phyloP scores from a whole-genome alignment of 2,329 filamentous ascomycete species.

The Phoma sp. region DNA sequence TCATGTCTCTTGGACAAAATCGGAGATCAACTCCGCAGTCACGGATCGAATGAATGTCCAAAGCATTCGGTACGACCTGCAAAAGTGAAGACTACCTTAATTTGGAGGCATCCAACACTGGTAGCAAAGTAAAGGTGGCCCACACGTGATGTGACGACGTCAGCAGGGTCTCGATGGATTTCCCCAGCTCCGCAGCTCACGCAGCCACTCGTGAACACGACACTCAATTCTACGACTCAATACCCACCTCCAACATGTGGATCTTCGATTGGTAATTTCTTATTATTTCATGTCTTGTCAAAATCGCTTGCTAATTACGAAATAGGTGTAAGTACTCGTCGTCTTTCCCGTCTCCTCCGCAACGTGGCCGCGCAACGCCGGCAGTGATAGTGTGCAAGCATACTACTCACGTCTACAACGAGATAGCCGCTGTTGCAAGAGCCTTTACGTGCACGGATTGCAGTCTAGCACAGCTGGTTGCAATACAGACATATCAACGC shows the following conservation, averaged over 20 bases:
- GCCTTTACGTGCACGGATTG: neutral
- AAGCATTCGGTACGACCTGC: too few species aligned
- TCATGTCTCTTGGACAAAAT: too few species aligned
- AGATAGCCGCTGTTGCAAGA: neutral
- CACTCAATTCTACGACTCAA: neutral
- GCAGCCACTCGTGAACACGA: neutral
- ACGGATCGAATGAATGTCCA: too few species aligned
- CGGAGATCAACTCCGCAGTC: too few species aligned
- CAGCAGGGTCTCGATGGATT: slow-evolving; percentile 16
- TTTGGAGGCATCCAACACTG: neutral
- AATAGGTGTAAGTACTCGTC: slow-evolving; percentile 40
- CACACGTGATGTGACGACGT: slow-evolving; percentile 15
- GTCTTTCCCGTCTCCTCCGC: slow-evolving; percentile 6
- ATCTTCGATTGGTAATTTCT: slow-evolving; percentile 79
- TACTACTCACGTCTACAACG: neutral
- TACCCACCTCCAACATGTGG: slow-evolving; percentile 68
- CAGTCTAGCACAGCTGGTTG: neutral
- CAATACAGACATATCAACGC: neutral
- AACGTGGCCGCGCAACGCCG: neutral
- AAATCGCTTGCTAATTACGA: slow-evolving; percentile 18
- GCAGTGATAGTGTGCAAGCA: neutral
- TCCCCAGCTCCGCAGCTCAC: neutral
- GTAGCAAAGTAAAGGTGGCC: neutral
- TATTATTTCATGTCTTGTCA: too few species aligned
- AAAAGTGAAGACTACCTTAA: neutral